Evolutionary conservation across 1,139 yeast species (phyloP).

Genomic region (Magnusiomyces suaveolens): DNA sequence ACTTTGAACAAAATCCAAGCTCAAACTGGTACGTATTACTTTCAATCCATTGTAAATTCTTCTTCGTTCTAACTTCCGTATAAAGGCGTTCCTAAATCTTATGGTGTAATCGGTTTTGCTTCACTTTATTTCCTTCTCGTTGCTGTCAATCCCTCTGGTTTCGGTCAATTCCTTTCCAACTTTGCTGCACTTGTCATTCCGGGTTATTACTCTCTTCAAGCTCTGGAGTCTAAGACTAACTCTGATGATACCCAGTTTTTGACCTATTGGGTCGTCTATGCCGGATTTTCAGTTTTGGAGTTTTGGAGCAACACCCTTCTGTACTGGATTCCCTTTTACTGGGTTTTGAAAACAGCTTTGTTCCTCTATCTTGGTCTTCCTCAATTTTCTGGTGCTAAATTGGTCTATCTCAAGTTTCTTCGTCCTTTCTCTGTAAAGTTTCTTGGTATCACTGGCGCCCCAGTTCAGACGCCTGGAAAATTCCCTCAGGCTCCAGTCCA

Average conservation of each 20-base stretch:
- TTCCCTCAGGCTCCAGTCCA: neutral
- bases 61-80: constrained; percentile 35
- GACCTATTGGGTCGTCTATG: constrained; percentile 96
- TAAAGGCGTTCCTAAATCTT: constrained; percentile 72
- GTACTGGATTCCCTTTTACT: constrained; percentile 94
- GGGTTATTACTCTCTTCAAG: constrained; percentile 77
- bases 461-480: constrained; percentile 12
- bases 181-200: constrained; percentile 87
- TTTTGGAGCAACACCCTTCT: constrained; percentile 91
- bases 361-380: constrained; percentile 86
- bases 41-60: too few relatives aligned
- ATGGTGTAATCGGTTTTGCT: constrained; percentile 60
- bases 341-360: constrained; percentile 81
- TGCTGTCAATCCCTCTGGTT: constrained; percentile 44
- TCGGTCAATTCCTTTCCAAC: constrained; percentile 88
- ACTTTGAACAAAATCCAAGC: too few relatives aligned
- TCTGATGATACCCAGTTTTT: constrained; percentile 78
- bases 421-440: constrained; percentile 65
- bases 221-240: constrained; percentile 60
- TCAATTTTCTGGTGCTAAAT: constrained; percentile 70
- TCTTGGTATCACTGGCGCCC: constrained; percentile 26
- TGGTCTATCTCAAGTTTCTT: constrained; percentile 55
- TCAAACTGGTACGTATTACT: too few relatives aligned
- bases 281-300: constrained; percentile 79
- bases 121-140: constrained; percentile 63